These are phyloP conservation scores for Gillenia trifoliata DNA, from an alignment of 306 rosid genomes.

Conservation along the genomic window DNA sequence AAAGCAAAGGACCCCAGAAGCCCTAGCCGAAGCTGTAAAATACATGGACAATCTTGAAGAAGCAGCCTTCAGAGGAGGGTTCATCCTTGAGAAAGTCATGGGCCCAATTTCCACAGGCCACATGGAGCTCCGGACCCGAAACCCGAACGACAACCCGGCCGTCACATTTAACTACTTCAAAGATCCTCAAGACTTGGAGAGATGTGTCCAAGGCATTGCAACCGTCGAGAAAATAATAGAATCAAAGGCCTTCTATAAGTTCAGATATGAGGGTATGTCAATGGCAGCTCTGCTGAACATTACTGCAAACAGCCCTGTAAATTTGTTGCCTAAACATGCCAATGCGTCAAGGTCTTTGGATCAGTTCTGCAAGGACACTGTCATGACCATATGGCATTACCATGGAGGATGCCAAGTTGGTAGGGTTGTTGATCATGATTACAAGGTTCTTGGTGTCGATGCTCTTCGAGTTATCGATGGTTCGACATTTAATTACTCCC, in stretches of 20 bases:
- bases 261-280: constrained; percentile 26
- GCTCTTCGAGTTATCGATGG: constrained; percentile 70
- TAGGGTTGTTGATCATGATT: constrained; percentile 51
- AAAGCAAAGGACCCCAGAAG: constrained; percentile 55
- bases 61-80: constrained; percentile 56
- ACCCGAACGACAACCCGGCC: constrained; percentile 60
- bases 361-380: constrained; percentile 66
- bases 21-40: constrained; percentile 42
- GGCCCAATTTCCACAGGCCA: constrained; percentile 66
- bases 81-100: constrained; percentile 56
- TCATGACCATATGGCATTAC: constrained; percentile 85
- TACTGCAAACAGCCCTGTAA: constrained; percentile 47
- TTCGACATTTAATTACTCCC: constrained; percentile 67
- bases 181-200: constrained; percentile 49
- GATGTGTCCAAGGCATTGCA: constrained; percentile 55
- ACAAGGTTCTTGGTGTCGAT: constrained; percentile 59
- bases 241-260: constrained; percentile 47
- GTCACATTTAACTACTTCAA: constrained; percentile 74
- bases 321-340: constrained; percentile 51
- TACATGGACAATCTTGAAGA: constrained; percentile 33
- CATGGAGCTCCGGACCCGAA: constrained; percentile 48
- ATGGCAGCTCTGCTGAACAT: constrained; percentile 35
- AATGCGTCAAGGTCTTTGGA: constrained; percentile 44
- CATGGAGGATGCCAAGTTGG: constrained; percentile 82
- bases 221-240: constrained; percentile 43